Percentiles rank a stretch among this genome's conserved stretches.
Evolutionary conservation across 345 rosid species (phyloP).

Genomic region (Arabis alpina): DNA sequence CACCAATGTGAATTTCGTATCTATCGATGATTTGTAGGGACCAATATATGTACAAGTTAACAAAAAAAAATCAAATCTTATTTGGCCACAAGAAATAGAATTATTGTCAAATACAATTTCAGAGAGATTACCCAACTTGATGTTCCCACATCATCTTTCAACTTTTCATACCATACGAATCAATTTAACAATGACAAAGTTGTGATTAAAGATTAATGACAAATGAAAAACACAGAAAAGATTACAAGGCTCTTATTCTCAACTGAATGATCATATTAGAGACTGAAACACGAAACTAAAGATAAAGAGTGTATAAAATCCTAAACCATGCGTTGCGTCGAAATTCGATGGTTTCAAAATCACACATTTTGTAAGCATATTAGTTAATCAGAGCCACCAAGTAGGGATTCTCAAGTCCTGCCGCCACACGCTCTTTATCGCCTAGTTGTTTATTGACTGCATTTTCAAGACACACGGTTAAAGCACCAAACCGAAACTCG

Average conservation of each 20-base stretch:
- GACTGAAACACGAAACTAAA: not conserved
- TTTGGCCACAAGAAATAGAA: too few species aligned
- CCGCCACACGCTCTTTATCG: conserved; percentile 82
- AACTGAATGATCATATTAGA: not conserved
- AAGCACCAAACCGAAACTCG: not conserved
- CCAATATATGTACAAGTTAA: not conserved
- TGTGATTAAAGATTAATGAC: not conserved
- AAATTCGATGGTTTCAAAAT: conserved; percentile 1
- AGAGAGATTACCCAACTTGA: not conserved
- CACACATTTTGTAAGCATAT: not conserved
- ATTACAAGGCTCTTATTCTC: not conserved
- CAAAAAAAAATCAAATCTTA: too few species aligned
- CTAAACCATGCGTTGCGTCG: not conserved
- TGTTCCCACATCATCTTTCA: not conserved
- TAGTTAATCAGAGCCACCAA: conserved; percentile 72
- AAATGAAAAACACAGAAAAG: not conserved
- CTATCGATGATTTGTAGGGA: not conserved
- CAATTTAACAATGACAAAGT: not conserved
- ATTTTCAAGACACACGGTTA: not conserved
- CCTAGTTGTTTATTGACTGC: conserved; percentile 81
- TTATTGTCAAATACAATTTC: not conserved
- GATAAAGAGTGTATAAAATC: not conserved
- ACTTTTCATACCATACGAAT: conserved; percentile 3
- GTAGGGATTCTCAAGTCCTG: conserved; percentile 81
- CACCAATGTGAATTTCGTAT: not conserved